These are phyloP conservation scores for Blastomyces parvus DNA, from an alignment of 2,329 filamentous ascomycete species.

Conservation along the genomic window DNA sequence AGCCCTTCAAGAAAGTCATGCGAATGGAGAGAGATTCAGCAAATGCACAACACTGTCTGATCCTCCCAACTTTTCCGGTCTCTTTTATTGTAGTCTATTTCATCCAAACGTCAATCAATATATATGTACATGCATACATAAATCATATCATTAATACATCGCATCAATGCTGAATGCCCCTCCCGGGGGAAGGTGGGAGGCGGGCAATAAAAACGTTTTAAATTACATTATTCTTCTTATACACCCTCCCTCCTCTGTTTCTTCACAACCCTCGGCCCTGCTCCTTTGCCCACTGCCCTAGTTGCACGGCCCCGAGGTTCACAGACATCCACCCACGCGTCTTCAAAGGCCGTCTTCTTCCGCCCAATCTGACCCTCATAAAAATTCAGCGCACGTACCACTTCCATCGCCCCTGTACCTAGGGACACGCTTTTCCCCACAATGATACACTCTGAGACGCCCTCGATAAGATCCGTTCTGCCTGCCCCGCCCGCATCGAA, in stretches of 20 bases:
- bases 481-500: conserved; percentile 90
- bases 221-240: background rate
- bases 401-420: conserved; percentile 85
- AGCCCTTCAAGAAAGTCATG: background rate
- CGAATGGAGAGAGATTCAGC: background rate
- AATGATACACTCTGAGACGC: conserved; percentile 94
- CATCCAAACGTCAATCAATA: background rate
- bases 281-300: conserved; percentile 14
- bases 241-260: background rate
- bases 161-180: background rate
- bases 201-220: background rate
- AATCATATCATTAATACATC: background rate
- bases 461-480: conserved; percentile 86
- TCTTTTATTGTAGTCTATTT: background rate
- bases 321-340: conserved; percentile 37
- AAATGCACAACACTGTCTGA: background rate
- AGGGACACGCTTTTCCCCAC: conserved; percentile 92
- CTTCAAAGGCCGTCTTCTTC: conserved; percentile 59
- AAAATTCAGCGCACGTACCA: conserved; percentile 68
- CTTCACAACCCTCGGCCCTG: background rate
- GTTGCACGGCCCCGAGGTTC: conserved; percentile 15
- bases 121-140: conserved; percentile 2
- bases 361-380: conserved; percentile 48
- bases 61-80: background rate
- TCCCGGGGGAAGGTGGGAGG: background rate